Evolutionary conservation across 257 asterid genomes (phyloP), one percentile per base, ranked within the genome.

Genomic region (Solanum neorickii): DNA sequence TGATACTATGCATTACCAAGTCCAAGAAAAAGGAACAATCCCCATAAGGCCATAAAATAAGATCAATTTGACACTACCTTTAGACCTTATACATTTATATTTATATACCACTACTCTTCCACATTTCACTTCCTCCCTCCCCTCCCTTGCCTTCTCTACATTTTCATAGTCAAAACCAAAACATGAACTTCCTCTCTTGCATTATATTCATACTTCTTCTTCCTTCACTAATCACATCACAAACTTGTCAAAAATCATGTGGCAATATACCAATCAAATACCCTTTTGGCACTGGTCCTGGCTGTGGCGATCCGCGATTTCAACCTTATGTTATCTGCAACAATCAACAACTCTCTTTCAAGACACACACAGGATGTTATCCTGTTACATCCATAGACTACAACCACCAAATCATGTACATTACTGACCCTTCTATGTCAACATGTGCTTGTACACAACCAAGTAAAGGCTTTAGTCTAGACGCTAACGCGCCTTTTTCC

Each of bases 271-370:
- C 91, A 35, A 89, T 95, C 88, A 94, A 90, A 88, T 94, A 95
- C 46, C 98, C 98, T 13, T 95, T 93, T 44, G 97, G 98, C 76
- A 91, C 94, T 1, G 98, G 93, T n/a, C 90, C 93, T 7, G 98
- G 98, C 25, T 96, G 98, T 80, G 98, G 99, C 16, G 93, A 93
- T 85, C 96, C 93, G 0, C 94, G 97, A 59, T 94, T 95, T 92
- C 93, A 91, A 15, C 92, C 95, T 2, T 91, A 91, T 84, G 90
- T 95, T n/a, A 82, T 91, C 18, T 96, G 99, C 92, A 92, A 65
- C 75, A 78, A 90, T 23, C 92, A 91, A 5, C 94, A 90, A 68
- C 96, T 95, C 86, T 91, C 93, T 2, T 93, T 95, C 92, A 41
- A 92, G 83, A 94, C 96, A 15, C 96, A 92, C 91, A 91, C 92